Percentiles rank a stretch among this genome's conserved stretches.
These are phyloP conservation scores for Colletotrichum kahawae DNA, from an alignment of 2,329 filamentous ascomycete species.

Conservation along the genomic window DNA sequence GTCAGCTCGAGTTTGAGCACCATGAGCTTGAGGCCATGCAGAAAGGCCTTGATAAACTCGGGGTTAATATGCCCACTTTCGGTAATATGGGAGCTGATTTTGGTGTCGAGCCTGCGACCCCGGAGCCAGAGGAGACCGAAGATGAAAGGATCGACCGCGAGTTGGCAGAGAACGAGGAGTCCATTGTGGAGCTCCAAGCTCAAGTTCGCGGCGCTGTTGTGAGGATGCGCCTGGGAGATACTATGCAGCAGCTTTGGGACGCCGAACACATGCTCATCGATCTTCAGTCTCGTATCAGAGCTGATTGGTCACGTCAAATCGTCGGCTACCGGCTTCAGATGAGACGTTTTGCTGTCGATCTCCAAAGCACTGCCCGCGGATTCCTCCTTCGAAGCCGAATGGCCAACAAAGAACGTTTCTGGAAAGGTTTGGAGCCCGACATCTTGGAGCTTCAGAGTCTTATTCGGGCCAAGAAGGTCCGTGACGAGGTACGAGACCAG, in stretches of 20 bases:
- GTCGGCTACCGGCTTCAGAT: conserved; percentile 82
- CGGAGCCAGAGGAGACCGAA: conserved; percentile 84
- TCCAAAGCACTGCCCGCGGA: conserved; percentile 82
- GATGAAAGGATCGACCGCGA: conserved; percentile 87
- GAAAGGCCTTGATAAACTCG: conserved; percentile 94
- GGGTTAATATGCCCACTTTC: conserved; percentile 96
- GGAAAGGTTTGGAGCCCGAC: conserved; percentile 72
- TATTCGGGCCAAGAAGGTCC: conserved; percentile 71
- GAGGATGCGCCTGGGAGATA: conserved; percentile 76
- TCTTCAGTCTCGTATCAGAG: conserved; percentile 85
- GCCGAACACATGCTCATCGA: conserved; percentile 79
- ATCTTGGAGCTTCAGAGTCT: conserved; percentile 84
- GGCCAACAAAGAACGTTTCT: conserved; percentile 67
- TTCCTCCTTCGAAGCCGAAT: conserved; percentile 72
- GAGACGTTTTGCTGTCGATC: conserved; percentile 76
- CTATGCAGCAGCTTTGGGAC: conserved; percentile 92
- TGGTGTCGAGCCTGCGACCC: conserved; percentile 76
- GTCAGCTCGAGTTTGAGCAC: conserved; percentile 95
- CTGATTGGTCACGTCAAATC: conserved; percentile 85
- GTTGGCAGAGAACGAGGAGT: conserved; percentile 74
- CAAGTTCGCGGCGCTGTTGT: conserved; percentile 83
- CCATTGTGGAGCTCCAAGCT: conserved; percentile 81
- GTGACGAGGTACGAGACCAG: conserved; percentile 60
- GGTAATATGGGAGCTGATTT: conserved; percentile 97
- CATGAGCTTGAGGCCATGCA: conserved; percentile 97